Evolutionary conservation across 768 basidiomycete genomes (phyloP).

Genomic region (Amanita thiersii): DNA sequence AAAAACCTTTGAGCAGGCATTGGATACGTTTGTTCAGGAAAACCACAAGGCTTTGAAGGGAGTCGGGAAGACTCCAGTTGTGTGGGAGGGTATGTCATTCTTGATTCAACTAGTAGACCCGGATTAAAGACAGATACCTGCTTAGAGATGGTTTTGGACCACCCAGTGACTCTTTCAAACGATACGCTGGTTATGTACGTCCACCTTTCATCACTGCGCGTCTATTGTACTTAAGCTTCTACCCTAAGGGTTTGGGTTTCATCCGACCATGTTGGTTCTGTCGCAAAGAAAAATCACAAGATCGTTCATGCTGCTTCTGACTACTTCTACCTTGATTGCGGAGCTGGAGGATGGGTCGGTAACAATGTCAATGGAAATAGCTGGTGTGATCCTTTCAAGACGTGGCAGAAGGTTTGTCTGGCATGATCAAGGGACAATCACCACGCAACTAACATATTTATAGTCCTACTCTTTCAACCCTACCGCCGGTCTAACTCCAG

Average conservation of each 20-base stretch:
- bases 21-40: slow-evolving; percentile 49
- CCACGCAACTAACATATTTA: background rate
- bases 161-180: slow-evolving; percentile 34
- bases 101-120: background rate
- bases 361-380: slow-evolving; percentile 38
- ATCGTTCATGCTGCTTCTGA: slow-evolving; percentile 68
- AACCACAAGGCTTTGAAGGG: slow-evolving; percentile 46
- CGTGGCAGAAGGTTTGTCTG: slow-evolving; percentile 56
- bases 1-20: slow-evolving; percentile 54
- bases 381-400: slow-evolving; percentile 79
- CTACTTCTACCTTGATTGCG: slow-evolving; percentile 80
- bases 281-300: slow-evolving; percentile 48
- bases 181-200: slow-evolving; percentile 52
- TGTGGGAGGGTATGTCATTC: slow-evolving; percentile 57
- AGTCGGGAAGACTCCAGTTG: slow-evolving; percentile 64
- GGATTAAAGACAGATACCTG: too few relatives aligned
- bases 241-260: slow-evolving; percentile 54
- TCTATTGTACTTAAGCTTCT: background rate
- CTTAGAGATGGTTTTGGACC: slow-evolving; percentile 60
- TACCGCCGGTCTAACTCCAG: slow-evolving; percentile 41
- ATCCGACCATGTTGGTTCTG: slow-evolving; percentile 45
- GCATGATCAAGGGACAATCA: background rate
- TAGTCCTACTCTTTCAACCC: slow-evolving; percentile 69
- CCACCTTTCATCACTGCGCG: background rate
- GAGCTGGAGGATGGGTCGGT: slow-evolving; percentile 65